Evolutionary conservation across 495 filamentous ascomycete species (phyloP), one percentile per base, ranked within the genome.

Genomic region (Annulohypoxylon bovei): DNA sequence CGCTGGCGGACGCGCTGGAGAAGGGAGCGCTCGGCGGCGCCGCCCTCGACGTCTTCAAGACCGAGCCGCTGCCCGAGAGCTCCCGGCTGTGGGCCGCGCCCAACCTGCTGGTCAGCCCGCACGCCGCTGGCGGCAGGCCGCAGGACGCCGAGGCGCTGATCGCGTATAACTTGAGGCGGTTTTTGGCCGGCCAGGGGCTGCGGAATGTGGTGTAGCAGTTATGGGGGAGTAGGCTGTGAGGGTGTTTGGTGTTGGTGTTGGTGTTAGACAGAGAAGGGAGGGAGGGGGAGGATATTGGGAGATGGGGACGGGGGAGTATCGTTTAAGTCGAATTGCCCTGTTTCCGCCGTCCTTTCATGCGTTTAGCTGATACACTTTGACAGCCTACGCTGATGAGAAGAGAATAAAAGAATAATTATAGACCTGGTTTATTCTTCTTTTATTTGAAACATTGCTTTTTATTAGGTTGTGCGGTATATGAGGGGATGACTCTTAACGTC

Each of bases 21-120:
- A 85, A 80, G 33, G 91, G 88, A 1, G 86, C 87, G 81, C 86
- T 93, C 62, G 84, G 85, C n/a, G 85, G 86, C 72, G 83, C 87
- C 68, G 92, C 91, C 49, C 80, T 94, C 16, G 92, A 94, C 75
- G 92, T 94, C n/a, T 94, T 89, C 65, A 91, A 93, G 79, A 85
- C 89, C 39, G 92, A 94, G 79, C 92, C 92, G 40, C 60, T 84
- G 68, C 81, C 81, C 2, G 75, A 71, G 61, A 68, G 57, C 30
- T 79, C 80, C 52, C 55, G 73, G 40, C 49, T 84, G 61, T 84
- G 79, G 68, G 73, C 70, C 58, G 70, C 80, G 18, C 72, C 70
- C 61, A 84, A 84, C 46, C 11, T 78, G 47, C 55, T 84, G 3
- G 66, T 84, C 8, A 81, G 78, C 22, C 82, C 82, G 25, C 82